phyloP scores from a whole-genome alignment of 2,329 filamentous ascomycete species.

The Curvularia eragrostidis region DNA sequence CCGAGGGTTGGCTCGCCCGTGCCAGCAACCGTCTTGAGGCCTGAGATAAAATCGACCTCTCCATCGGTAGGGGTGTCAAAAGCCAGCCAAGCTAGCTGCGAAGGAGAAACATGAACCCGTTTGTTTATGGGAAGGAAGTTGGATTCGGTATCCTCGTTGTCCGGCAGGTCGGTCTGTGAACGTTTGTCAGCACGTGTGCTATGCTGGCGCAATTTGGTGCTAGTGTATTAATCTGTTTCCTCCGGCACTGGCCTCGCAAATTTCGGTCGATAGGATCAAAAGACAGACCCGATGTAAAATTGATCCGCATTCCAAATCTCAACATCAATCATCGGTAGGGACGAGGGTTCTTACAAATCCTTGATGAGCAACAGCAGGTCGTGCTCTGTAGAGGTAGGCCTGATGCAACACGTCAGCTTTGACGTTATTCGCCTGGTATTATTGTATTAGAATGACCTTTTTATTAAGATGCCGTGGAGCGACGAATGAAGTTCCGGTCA shows the following conservation, averaged over 20 bases:
- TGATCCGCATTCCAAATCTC: background rate
- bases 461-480: conserved; percentile 48
- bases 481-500: conserved; percentile 46
- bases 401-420: conserved; percentile 12
- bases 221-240: background rate
- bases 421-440: background rate
- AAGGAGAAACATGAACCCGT: conserved; percentile 47
- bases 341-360: conserved; percentile 42
- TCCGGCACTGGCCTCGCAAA: background rate
- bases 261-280: background rate
- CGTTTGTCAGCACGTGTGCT: conserved; percentile 33
- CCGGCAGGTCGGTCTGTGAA: conserved; percentile 43
- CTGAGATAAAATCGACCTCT: conserved; percentile 43
- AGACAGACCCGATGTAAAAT: conserved; percentile 4
- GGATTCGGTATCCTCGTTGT: conserved; percentile 46
- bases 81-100: conserved; percentile 48
- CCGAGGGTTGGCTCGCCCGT: conserved; percentile 49
- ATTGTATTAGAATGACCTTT: conserved; percentile 23
- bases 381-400: conserved; percentile 45
- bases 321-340: conserved; percentile 5
- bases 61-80: conserved; percentile 45
- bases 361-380: conserved; percentile 49
- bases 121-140: conserved; percentile 47
- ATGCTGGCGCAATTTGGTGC: background rate
- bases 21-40: conserved; percentile 48